Percentiles rank a stretch among this genome's conserved stretches.
phyloP scores from a whole-genome alignment of 2,329 filamentous ascomycete species.

The Endoconidiophora laricicola region DNA sequence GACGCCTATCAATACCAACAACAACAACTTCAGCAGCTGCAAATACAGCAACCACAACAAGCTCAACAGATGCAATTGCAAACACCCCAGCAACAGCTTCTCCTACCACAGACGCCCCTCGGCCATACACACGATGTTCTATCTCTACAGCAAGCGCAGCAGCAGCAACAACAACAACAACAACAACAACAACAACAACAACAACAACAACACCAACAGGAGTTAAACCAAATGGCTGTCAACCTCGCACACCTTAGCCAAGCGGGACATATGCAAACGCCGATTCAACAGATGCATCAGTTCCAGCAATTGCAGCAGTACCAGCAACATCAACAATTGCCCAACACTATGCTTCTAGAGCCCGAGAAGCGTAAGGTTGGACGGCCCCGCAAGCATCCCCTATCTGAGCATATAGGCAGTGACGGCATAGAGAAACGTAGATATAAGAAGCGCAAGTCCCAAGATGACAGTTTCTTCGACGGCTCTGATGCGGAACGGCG shows the following conservation, averaged over 20 bases:
- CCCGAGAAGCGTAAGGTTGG: slow-evolving; percentile 48
- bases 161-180: slow-evolving; percentile 5
- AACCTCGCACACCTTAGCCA: slow-evolving; percentile 6
- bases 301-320: slow-evolving; percentile 1
- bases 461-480: slow-evolving; percentile 32
- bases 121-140: background rate
- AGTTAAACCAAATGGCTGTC: slow-evolving; percentile 7
- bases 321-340: background rate
- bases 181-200: background rate
- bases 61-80: slow-evolving; percentile 4
- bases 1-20: slow-evolving; percentile 4
- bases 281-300: slow-evolving; percentile 1
- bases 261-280: slow-evolving; percentile 4
- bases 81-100: background rate
- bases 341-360: background rate
- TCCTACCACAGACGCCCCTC: background rate
- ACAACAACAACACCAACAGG: background rate
- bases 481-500: slow-evolving; percentile 39
- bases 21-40: slow-evolving; percentile 1
- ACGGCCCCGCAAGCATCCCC: slow-evolving; percentile 45
- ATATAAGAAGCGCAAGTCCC: slow-evolving; percentile 46
- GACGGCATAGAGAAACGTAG: slow-evolving; percentile 46
- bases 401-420: slow-evolving; percentile 33
- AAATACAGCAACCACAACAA: slow-evolving; percentile 7
- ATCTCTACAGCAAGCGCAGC: slow-evolving; percentile 9